Evolutionary conservation across 2,329 filamentous ascomycete genomes (phyloP).

Genomic region (Knufia petricola): DNA sequence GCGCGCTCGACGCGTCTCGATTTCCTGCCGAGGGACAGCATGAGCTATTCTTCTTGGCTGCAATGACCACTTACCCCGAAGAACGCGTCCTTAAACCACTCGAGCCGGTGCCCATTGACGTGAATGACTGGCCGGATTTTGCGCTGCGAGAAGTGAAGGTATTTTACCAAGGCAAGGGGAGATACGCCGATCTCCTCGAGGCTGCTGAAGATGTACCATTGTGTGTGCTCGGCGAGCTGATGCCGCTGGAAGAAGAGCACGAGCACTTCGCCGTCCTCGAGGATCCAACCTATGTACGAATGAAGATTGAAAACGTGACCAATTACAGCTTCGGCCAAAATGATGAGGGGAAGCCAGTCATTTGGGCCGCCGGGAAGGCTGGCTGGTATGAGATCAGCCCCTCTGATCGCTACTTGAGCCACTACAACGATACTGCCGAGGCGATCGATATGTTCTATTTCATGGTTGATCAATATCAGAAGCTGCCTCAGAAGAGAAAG

Average conservation of each 20-base stretch:
- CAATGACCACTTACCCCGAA: constrained; percentile 23
- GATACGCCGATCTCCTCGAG: constrained; percentile 45
- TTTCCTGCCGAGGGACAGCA: constrained; percentile 11
- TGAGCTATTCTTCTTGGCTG: constrained; percentile 13
- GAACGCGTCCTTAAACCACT: constrained; percentile 37
- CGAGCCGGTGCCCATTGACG: constrained; percentile 36
- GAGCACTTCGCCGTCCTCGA: constrained; percentile 31
- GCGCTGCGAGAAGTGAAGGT: constrained; percentile 47
- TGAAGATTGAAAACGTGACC: constrained; percentile 40
- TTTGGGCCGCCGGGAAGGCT: constrained; percentile 54
- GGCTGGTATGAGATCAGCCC: constrained; percentile 54
- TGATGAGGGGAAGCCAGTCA: constrained; percentile 45
- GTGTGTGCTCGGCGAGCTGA: constrained; percentile 44
- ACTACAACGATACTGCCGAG: constrained; percentile 47
- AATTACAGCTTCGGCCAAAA: constrained; percentile 42
- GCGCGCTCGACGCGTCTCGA: constrained; percentile 2
- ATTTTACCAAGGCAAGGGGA: constrained; percentile 38
- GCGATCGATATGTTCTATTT: constrained; percentile 53
- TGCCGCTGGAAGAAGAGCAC: constrained; percentile 36
- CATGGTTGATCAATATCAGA: constrained; percentile 47
- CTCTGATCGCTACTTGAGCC: constrained; percentile 39
- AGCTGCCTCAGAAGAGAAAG: constrained; percentile 22
- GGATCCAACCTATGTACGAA: constrained; percentile 25
- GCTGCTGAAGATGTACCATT: constrained; percentile 47
- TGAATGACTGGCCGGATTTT: constrained; percentile 53